Percentiles rank a stretch among this genome's conserved stretches.
Evolutionary conservation across 768 basidiomycete species (phyloP).

Genomic region (Hortiboletus flavorubellus): DNA sequence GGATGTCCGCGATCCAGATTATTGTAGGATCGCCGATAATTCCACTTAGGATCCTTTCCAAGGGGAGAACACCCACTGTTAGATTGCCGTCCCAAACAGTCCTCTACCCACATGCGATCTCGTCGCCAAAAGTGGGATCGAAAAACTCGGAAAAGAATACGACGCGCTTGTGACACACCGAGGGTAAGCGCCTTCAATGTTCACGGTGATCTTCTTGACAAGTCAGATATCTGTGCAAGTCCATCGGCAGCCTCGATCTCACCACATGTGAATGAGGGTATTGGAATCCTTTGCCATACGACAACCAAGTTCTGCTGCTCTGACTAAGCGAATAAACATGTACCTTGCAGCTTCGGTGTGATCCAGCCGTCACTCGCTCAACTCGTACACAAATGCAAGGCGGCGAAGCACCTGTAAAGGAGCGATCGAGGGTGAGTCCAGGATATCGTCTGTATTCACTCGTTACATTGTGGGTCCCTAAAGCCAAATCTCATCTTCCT

Average conservation of each 20-base stretch:
- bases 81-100: not conserved
- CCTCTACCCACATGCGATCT: not conserved
- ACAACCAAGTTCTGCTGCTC: not conserved
- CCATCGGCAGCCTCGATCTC: not conserved
- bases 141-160: not conserved
- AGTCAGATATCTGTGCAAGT: not conserved
- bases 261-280: not conserved
- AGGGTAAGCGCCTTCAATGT: not conserved
- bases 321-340: not conserved
- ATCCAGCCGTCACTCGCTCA: not conserved
- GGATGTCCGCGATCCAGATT: slow-evolving; percentile 1
- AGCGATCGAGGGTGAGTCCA: not conserved
- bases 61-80: not conserved
- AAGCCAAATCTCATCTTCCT: not conserved
- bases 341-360: not conserved
- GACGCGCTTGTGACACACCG: not conserved
- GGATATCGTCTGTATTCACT: not conserved
- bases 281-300: not conserved
- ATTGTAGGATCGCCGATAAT: not conserved
- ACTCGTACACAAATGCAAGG: not conserved
- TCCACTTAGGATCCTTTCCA: not conserved
- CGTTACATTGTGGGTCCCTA: not conserved
- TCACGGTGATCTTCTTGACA: not conserved
- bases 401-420: not conserved
- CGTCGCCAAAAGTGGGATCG: not conserved